Conservation (phyloP, 441 rosid species). For the Iberis amara region DNA sequence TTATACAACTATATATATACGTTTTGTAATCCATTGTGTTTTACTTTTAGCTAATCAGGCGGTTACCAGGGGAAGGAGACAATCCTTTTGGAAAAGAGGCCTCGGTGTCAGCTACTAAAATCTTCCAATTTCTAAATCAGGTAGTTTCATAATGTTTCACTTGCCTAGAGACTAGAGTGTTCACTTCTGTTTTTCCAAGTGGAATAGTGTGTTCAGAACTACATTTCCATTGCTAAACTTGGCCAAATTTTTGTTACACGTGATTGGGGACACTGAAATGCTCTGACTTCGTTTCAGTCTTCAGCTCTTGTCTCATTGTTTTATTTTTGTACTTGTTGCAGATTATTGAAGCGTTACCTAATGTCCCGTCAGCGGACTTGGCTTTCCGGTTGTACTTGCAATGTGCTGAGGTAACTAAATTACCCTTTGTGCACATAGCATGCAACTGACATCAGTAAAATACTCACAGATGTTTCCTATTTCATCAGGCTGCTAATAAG, state of each 20-base stretch:
- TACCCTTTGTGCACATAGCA: slow-evolving; percentile 10
- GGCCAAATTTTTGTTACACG: not conserved
- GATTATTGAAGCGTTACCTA: slow-evolving; percentile 75
- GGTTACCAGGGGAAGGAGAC: slow-evolving; percentile 72
- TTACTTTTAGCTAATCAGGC: slow-evolving; percentile 60
- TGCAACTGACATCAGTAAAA: slow-evolving; percentile 15
- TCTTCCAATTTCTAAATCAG: slow-evolving; percentile 89
- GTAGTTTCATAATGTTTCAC: slow-evolving; percentile 32
- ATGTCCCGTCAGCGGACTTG: slow-evolving; percentile 80
- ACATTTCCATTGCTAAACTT: not conserved
- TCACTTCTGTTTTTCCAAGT: slow-evolving; percentile 12
- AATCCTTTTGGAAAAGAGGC: slow-evolving; percentile 93
- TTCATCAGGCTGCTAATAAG: slow-evolving; percentile 90
- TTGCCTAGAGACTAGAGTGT: not conserved
- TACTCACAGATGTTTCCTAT: slow-evolving; percentile 21
- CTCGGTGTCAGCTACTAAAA: slow-evolving; percentile 69
- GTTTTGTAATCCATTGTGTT: slow-evolving; percentile 6
- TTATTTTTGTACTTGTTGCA: slow-evolving; percentile 31
- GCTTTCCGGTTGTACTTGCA: slow-evolving; percentile 81
- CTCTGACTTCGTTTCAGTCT: not conserved
- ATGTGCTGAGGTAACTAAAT: slow-evolving; percentile 83
- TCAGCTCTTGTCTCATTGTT: slow-evolving; percentile 21
- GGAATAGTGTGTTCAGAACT: not conserved
- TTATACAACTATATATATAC: not conserved
- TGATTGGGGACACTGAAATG: slow-evolving; percentile 1